Evolutionary conservation across 345 rosid species (phyloP).

Genomic region (Brassica nigra): DNA sequence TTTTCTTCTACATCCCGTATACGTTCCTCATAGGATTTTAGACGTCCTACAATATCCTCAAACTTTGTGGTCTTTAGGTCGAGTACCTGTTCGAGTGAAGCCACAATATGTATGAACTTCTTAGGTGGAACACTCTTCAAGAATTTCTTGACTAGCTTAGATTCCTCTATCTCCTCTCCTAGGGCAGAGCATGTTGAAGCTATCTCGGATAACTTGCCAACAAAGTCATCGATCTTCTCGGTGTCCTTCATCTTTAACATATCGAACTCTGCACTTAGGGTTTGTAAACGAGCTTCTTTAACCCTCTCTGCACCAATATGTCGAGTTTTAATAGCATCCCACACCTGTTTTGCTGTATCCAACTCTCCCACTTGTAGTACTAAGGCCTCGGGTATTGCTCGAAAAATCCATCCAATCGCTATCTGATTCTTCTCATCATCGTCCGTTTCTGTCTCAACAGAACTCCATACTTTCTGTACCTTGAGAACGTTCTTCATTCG

Average conservation of each 20-base stretch:
- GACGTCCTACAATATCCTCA: not conserved
- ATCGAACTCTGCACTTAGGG: not conserved
- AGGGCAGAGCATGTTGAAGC: no score
- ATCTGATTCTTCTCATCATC: not conserved
- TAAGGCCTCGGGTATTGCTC: not conserved
- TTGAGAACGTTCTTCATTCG: not conserved
- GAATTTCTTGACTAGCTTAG: no score
- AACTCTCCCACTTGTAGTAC: not conserved
- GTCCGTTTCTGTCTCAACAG: not conserved
- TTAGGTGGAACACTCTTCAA: not conserved
- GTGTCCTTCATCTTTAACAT: not conserved
- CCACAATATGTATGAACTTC: not conserved
- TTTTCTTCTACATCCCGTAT: not conserved
- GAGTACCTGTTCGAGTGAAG: not conserved
- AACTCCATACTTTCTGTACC: not conserved
- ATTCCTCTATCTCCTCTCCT: no score
- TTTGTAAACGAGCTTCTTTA: not conserved
- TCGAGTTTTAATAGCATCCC: not conserved
- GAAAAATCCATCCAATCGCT: not conserved
- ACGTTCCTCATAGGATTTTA: not conserved
- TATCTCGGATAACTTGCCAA: no score
- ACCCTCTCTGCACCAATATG: not conserved
- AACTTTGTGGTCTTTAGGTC: not conserved
- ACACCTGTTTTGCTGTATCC: not conserved
- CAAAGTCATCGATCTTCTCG: not conserved